Conservation (phyloP, 805 yeast species). For the Cyberlindnera mycetangii region DNA sequence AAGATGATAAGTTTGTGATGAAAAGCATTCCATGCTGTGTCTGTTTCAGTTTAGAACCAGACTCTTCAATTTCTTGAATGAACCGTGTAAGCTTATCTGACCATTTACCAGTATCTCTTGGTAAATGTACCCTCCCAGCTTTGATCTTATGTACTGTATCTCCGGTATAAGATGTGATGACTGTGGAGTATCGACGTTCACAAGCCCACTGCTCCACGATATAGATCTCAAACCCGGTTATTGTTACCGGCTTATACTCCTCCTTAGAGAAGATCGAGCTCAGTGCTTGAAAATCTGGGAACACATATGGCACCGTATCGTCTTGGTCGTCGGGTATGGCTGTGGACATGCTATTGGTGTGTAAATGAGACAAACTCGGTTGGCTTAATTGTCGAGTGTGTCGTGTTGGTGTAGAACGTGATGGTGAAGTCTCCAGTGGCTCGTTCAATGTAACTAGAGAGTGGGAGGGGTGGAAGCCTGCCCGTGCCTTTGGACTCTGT, state of each 20-base stretch:
- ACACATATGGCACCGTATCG: slow-evolving; percentile 28
- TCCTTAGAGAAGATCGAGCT: slow-evolving; percentile 40
- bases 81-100: slow-evolving; percentile 49
- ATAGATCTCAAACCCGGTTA: slow-evolving; percentile 82
- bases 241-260: slow-evolving; percentile 44
- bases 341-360: background rate
- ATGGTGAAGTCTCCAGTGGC: background rate
- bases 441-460: slow-evolving; percentile 1
- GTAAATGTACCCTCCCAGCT: slow-evolving; percentile 58
- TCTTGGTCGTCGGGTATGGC: slow-evolving; percentile 3
- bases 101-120: slow-evolving; percentile 33
- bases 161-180: slow-evolving; percentile 85
- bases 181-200: slow-evolving; percentile 60
- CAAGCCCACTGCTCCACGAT: slow-evolving; percentile 94
- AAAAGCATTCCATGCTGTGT: slow-evolving; percentile 61
- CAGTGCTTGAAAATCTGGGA: slow-evolving; percentile 60
- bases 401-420: slow-evolving; percentile 1
- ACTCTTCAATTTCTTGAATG: slow-evolving; percentile 60
- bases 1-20: slow-evolving; percentile 77
- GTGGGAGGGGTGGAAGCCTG: background rate
- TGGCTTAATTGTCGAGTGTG: slow-evolving; percentile 9
- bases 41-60: slow-evolving; percentile 67
- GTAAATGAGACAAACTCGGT: background rate
- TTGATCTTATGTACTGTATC: slow-evolving; percentile 59
- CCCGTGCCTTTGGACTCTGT: slow-evolving; percentile 8